Evolutionary conservation across 345 rosid genomes (phyloP).

Genomic region (Trapa bicornis): DNA sequence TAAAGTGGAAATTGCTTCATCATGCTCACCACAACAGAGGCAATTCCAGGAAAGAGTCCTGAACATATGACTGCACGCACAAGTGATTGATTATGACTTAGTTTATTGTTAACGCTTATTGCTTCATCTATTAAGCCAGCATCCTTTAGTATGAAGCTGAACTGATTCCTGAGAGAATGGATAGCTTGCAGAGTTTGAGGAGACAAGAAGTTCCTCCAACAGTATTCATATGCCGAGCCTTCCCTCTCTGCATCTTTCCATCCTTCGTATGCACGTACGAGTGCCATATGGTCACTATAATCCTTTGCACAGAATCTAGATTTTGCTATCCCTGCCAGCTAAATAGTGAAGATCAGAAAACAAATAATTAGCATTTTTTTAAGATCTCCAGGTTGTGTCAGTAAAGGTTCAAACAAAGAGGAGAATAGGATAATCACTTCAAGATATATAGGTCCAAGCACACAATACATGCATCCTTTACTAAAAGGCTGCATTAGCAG

Average conservation of each 20-base stretch:
- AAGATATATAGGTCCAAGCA: background rate
- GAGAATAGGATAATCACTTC: background rate
- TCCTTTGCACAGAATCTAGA: conserved; percentile 95
- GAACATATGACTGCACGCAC: conserved; percentile 93
- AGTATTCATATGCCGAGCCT: conserved; percentile 88
- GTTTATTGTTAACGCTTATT: conserved; percentile 48
- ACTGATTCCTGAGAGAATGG: conserved; percentile 87
- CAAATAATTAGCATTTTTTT: background rate
- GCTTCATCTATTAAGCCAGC: conserved; percentile 66
- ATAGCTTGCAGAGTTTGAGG: conserved; percentile 94
- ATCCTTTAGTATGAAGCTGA: conserved; percentile 71
- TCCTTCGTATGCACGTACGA: conserved; percentile 97
- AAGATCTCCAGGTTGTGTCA: background rate
- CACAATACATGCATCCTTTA: background rate
- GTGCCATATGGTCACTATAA: conserved; percentile 98
- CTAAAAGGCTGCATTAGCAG: background rate
- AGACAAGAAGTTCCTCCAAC: conserved; percentile 96
- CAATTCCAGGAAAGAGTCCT: conserved; percentile 92
- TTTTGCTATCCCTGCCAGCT: conserved; percentile 94
- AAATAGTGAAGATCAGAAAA: conserved; percentile 11
- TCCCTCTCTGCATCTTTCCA: conserved; percentile 97
- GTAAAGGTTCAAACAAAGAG: background rate
- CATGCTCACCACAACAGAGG: conserved; percentile 74
- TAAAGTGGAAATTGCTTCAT: background rate
- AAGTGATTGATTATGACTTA: conserved; percentile 80